These are phyloP conservation scores for Pontederia crassipes DNA, from an alignment of 176 grass and related monocot genomes.

Conservation along the genomic window DNA sequence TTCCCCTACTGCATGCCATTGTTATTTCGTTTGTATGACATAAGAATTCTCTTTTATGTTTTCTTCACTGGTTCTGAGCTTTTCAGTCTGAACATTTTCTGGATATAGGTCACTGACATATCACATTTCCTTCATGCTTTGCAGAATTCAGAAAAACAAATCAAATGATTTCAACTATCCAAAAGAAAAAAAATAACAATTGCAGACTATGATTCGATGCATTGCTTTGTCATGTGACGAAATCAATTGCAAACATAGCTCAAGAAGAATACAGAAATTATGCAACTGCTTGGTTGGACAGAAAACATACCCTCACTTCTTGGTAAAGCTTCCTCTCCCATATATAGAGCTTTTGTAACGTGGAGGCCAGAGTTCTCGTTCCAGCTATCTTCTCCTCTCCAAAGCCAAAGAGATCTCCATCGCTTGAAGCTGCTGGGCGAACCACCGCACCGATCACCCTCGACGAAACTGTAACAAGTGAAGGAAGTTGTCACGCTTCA, in stretches of 20 bases:
- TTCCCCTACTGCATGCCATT: too few relatives aligned
- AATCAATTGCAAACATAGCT: slow-evolving; percentile 5
- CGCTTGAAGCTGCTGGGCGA: slow-evolving; percentile 31
- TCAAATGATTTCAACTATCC: too few relatives aligned
- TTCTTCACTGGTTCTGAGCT: too few relatives aligned
- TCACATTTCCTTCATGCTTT: too few relatives aligned
- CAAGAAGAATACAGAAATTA: not conserved
- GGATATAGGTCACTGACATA: too few relatives aligned
- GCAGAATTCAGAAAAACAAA: too few relatives aligned
- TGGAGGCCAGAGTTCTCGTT: slow-evolving; percentile 36
- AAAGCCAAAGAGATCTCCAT: slow-evolving; percentile 33
- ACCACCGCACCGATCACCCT: slow-evolving; percentile 45
- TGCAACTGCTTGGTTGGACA: not conserved
- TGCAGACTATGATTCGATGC: too few relatives aligned
- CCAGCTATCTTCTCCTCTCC: slow-evolving; percentile 31
- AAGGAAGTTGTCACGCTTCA: not conserved
- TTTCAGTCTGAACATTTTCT: too few relatives aligned
- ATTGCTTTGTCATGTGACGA: not conserved
- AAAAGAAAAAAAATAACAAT: too few relatives aligned
- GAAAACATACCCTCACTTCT: slow-evolving; percentile 67
- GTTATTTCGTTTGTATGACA: too few relatives aligned
- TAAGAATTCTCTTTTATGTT: too few relatives aligned
- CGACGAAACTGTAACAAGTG: slow-evolving; percentile 41
- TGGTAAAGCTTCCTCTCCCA: slow-evolving; percentile 90
- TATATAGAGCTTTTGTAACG: slow-evolving; percentile 70